Percentiles rank a stretch among this genome's conserved stretches.
Evolutionary conservation across 1,284 basidiomycete species (phyloP).

Genomic region (Cystobasidiaceae sp.): DNA sequence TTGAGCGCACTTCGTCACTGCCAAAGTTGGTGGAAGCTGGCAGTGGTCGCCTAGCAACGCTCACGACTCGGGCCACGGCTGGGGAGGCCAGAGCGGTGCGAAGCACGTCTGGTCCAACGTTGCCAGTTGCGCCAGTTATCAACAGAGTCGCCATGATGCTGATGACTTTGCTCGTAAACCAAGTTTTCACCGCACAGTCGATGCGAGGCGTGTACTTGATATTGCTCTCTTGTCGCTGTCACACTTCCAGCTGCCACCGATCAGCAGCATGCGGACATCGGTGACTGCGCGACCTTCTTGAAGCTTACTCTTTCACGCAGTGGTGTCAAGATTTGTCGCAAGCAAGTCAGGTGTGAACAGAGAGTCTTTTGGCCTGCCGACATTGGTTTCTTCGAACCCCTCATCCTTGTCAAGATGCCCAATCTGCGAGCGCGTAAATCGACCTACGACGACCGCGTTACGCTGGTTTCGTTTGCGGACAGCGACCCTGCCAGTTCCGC

Average conservation of each 20-base stretch:
- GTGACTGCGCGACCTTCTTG: too few relatives aligned
- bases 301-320: too few relatives aligned
- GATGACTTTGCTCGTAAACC: not conserved
- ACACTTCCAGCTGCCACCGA: too few relatives aligned
- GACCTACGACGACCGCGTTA: constrained; percentile 33
- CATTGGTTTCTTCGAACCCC: too few relatives aligned
- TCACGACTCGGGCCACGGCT: not conserved
- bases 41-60: not conserved
- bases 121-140: not conserved
- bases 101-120: not conserved
- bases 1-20: not conserved
- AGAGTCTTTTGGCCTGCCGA: too few relatives aligned
- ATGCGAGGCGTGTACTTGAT: too few relatives aligned
- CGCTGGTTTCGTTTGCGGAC: constrained; percentile 28
- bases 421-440: constrained; percentile 32
- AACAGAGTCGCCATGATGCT: not conserved
- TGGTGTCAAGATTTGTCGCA: too few relatives aligned
- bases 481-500: not conserved
- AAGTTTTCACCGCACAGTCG: too few relatives aligned
- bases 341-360: too few relatives aligned
- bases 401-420: not conserved
- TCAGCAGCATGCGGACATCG: too few relatives aligned
- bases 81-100: not conserved
- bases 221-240: too few relatives aligned
- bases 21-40: too few relatives aligned